Conservation (phyloP, 1,284 basidiomycete species). For the Taiwanofungus camphoratus region DNA sequence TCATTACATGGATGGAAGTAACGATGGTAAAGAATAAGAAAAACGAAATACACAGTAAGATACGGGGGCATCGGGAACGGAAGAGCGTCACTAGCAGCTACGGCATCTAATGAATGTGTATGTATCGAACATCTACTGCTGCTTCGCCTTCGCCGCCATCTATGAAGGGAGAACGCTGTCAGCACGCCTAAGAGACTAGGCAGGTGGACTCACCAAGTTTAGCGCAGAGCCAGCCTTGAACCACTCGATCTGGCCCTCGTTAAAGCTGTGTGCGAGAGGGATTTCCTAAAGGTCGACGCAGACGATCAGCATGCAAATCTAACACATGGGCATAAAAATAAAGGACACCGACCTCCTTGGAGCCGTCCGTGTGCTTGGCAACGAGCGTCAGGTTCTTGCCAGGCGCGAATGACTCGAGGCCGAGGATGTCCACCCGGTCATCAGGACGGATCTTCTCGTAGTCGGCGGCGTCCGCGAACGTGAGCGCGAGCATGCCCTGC, state of each 20-base stretch:
- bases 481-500: conserved; percentile 92
- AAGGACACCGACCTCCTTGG: conserved; percentile 49
- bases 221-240: conserved; percentile 90
- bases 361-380: conserved; percentile 80
- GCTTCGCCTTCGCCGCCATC: conserved; percentile 54
- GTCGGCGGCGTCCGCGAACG: conserved; percentile 83
- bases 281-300: conserved; percentile 54
- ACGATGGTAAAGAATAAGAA: not conserved
- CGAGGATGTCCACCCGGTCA: conserved; percentile 83
- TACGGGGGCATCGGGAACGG: not conserved
- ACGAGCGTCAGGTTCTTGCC: conserved; percentile 84
- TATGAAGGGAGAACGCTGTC: conserved; percentile 16
- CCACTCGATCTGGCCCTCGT: conserved; percentile 90
- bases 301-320: conserved; percentile 20
- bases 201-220: conserved; percentile 55
- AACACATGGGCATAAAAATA: conserved; percentile 9
- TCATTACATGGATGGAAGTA: conserved; percentile 4
- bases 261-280: conserved; percentile 75
- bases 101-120: not conserved
- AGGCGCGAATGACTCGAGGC: conserved; percentile 78
- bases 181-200: not conserved
- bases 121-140: not conserved
- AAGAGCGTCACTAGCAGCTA: not conserved
- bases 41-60: not conserved
- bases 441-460: conserved; percentile 84